Conservation (phyloP, 2,329 filamentous ascomycete species). For the Aspergillus neotritici region DNA sequence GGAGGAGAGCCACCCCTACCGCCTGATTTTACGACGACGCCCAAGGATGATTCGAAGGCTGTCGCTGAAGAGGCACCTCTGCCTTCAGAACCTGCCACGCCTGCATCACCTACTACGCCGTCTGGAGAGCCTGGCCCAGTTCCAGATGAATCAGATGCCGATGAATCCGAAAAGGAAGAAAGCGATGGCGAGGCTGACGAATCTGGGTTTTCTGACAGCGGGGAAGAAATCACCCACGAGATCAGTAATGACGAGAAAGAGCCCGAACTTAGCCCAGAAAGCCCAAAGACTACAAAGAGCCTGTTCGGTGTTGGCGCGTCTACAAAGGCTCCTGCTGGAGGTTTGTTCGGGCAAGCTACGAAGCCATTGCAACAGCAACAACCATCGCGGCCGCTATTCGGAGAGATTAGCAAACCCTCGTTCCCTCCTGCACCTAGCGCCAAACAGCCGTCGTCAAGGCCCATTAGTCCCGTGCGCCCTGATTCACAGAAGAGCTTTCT, state of each 20-base stretch:
- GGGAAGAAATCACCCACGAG: constrained; percentile 42
- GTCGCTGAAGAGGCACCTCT: constrained; percentile 17
- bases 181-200: constrained; percentile 21
- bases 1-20: constrained; percentile 22
- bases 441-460: constrained; percentile 36
- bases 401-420: constrained; percentile 38
- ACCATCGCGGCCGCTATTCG: constrained; percentile 36
- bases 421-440: constrained; percentile 31
- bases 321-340: constrained; percentile 34
- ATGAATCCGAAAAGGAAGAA: constrained; percentile 11
- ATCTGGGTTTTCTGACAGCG: constrained; percentile 43
- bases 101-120: constrained; percentile 15
- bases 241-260: constrained; percentile 26
- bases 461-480: constrained; percentile 43
- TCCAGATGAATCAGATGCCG: constrained; percentile 39
- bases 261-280: constrained; percentile 26
- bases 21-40: constrained; percentile 9
- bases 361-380: constrained; percentile 14
- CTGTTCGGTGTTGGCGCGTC: constrained; percentile 36
- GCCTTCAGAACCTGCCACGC: constrained; percentile 23
- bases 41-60: constrained; percentile 6
- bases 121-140: constrained; percentile 25
- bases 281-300: constrained; percentile 39
- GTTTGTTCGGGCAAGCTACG: constrained; percentile 27
- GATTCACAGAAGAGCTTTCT: constrained; percentile 23